A percentile compares a stretch with the other conserved stretches of the same genome.
Evolutionary conservation across 306 rosid genomes (phyloP).

Genomic region (Parietaria judaica): DNA sequence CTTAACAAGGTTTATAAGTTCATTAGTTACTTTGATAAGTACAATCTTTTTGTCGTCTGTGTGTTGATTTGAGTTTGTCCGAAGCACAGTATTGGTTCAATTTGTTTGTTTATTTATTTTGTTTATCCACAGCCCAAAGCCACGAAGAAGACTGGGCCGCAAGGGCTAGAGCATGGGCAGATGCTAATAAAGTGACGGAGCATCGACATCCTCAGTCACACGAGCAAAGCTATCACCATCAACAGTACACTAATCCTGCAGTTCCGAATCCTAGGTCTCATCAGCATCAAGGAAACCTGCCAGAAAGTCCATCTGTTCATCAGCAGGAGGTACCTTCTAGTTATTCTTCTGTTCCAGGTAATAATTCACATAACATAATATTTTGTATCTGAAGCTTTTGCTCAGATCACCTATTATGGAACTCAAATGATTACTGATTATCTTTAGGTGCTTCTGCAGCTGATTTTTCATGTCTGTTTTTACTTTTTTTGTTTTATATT

Average conservation of each 20-base stretch:
- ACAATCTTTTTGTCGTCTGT: too few species aligned
- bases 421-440: conserved; percentile 21
- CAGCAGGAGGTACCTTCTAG: conserved; percentile 99
- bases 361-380: conserved; percentile 48
- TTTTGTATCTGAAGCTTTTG: conserved; percentile 52
- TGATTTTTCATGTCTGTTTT: too few species aligned
- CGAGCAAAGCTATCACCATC: conserved; percentile 60
- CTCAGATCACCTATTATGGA: conserved; percentile 30
- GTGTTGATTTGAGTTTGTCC: too few species aligned
- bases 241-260: conserved; percentile 61
- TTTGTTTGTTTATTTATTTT: background rate
- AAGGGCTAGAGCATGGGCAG: conserved; percentile 96
- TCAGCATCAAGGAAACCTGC: conserved; percentile 50
- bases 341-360: conserved; percentile 99
- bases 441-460: too few species aligned
- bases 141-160: conserved; percentile 98
- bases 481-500: too few species aligned
- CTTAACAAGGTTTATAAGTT: too few species aligned
- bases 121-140: conserved; percentile 23
- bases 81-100: too few species aligned
- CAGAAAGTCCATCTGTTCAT: conserved; percentile 64
- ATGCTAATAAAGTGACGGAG: conserved; percentile 67
- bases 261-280: conserved; percentile 45
- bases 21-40: too few species aligned
- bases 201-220: conserved; percentile 63